phyloP scores from a whole-genome alignment of 345 rosid species.

The Erysimum cheiranthoides region DNA sequence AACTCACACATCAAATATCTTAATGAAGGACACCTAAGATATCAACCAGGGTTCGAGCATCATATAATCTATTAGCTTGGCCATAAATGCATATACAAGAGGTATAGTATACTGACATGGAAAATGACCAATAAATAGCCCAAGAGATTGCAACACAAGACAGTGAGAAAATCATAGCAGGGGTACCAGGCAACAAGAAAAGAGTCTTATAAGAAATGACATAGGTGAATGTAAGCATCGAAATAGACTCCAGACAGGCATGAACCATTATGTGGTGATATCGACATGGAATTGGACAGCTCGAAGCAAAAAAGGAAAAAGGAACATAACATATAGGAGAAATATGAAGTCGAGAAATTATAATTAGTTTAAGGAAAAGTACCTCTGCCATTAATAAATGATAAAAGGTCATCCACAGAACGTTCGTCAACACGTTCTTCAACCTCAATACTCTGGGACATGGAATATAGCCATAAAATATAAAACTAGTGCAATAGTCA shows the following conservation, averaged over 20 bases:
- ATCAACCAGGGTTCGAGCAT: conserved; percentile 12
- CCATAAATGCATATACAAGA: conserved; percentile 24
- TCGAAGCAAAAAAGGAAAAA: conserved; percentile 16
- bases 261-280: conserved; percentile 15
- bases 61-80: conserved; percentile 5
- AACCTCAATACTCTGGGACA: conserved; percentile 70
- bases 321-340: neutral
- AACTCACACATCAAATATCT: conserved; percentile 15
- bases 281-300: conserved; percentile 16
- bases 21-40: conserved; percentile 4
- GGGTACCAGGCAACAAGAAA: conserved; percentile 17
- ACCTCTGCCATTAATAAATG: conserved; percentile 90
- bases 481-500: conserved; percentile 5
- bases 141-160: conserved; percentile 2
- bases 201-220: neutral
- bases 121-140: neutral
- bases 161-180: conserved; percentile 10
- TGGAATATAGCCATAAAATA: conserved; percentile 16
- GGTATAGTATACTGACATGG: conserved; percentile 7
- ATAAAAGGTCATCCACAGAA: conserved; percentile 90
- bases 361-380: conserved; percentile 15
- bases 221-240: conserved; percentile 1
- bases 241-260: conserved; percentile 2
- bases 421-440: conserved; percentile 85
- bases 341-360: conserved; percentile 14